Evolutionary conservation across 306 rosid genomes (phyloP), one percentile per base, ranked within the genome.

Genomic region (Abrus precatorius): DNA sequence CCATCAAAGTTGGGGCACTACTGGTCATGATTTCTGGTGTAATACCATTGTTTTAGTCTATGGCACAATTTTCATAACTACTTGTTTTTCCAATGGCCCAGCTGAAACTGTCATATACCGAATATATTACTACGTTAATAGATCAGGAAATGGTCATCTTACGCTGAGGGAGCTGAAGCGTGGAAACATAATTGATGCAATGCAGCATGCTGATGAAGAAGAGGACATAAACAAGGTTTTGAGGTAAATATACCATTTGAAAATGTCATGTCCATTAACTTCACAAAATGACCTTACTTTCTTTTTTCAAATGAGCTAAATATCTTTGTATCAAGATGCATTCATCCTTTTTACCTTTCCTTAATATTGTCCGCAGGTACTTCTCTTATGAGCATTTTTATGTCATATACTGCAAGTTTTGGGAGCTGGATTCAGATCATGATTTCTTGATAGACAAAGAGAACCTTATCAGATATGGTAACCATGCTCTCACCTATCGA

Each of bases 351-450:
- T n/a, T 43, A 55, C 40, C 32, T 75, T 69, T 10, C 45, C 20
- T 70, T 28, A 65, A 55, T 60, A 64, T 84, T 30, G 36, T 65
- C 47, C 64, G 64, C 82, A 96, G 99, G 87, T 96, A 92, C 91
- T 96, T 96, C 87, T 96, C 99, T 5, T 96, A 96, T 76, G 99
- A 96, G 83, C 98, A 96, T 85, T 96, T 96, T 78, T 96, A 96
- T 81, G 99, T 96, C 29, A 90, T 96, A 88, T 96, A 96, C 91
- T 96, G 99, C 91, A 96, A 96, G 87, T 96, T 96, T 82, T 96
- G 99, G 99, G 99, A 96, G 95, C 92, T 96, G 93, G 99, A 96
- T 84, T 85, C 94, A 40, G 99, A 96, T 82, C 99, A 93, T 76
- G 99, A 96, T 85, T 96, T 96, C 87, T 80, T 96, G 90, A 93